A percentile compares a stretch with the other conserved stretches of the same genome.
phyloP scores from a whole-genome alignment of 2,329 filamentous ascomycete genomes.

The Fusarium coffeatum region DNA sequence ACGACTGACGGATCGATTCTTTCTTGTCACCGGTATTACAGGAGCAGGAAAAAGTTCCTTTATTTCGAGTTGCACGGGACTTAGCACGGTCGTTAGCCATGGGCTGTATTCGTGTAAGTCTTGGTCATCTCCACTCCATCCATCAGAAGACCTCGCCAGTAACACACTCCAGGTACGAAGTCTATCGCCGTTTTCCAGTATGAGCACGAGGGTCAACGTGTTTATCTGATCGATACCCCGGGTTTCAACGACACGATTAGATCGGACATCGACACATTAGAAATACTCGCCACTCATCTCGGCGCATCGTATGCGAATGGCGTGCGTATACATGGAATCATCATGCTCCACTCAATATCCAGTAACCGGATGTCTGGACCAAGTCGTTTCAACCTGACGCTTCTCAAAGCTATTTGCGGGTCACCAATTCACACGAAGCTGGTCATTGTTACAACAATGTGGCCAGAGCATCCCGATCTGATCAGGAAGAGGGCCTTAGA shows the following conservation, averaged over 20 bases:
- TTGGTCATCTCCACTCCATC: neutral
- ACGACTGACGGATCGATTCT: neutral
- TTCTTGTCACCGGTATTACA: slow-evolving; percentile 15
- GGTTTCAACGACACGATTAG: slow-evolving; percentile 27
- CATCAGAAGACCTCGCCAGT: neutral
- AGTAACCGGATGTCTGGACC: slow-evolving; percentile 26
- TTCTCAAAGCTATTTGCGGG: slow-evolving; percentile 10
- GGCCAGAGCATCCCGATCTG: neutral
- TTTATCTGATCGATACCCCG: slow-evolving; percentile 25
- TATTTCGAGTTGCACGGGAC: slow-evolving; percentile 5
- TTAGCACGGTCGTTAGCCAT: neutral
- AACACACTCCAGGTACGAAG: slow-evolving; percentile 2
- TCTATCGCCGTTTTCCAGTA: slow-evolving; percentile 10
- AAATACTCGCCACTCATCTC: slow-evolving; percentile 20
- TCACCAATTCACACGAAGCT: neutral
- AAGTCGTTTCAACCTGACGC: neutral
- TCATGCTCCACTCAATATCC: slow-evolving; percentile 20
- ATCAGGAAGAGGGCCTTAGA: neutral
- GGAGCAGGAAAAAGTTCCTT: slow-evolving; percentile 26
- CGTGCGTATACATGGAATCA: slow-evolving; percentile 6
- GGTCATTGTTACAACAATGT: slow-evolving; percentile 27
- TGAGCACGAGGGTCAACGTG: neutral
- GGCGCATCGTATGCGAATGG: slow-evolving; percentile 26
- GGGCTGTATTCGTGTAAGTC: slow-evolving; percentile 19
- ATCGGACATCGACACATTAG: slow-evolving; percentile 17